Evolutionary conservation across 345 rosid species (phyloP), one percentile per base, ranked within the genome.

Genomic region (Syzygium aqueum): DNA sequence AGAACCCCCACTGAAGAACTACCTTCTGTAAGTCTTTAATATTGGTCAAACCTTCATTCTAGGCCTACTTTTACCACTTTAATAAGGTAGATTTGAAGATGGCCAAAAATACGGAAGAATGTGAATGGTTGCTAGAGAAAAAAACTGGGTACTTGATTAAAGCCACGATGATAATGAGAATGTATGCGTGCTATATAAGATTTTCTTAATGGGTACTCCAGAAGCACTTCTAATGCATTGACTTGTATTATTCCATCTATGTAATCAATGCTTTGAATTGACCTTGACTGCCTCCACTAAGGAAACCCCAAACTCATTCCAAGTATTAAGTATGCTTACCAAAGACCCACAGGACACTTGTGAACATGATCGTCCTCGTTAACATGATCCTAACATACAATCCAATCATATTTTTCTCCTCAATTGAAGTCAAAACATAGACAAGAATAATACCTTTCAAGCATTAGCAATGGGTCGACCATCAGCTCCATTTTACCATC

Each of bases 401-500:
- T 73, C 80, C 80, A 73, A 22, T 37, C 27, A 73, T 37, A 25
- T 73, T 73, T 10, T 33, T 40, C 27, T 73, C 8, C 80, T 37
- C 80, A 73, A 37, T 25, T 73, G 19, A 73, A 73, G 21, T 73
- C 80, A 37, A n/a, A 33, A 5, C 49, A 73, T 11, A 12, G 56
- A 84, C 27, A 19, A 77, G 63, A 80, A 40, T 65, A 5, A 85
- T 92, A 96, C 99, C 99, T 98, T 92, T 98, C 99, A 52, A 98
- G 92, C 84, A 98, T 94, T 86, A 93, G 95, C 89, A 96, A 88
- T 12, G 99, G 99, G 85, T 96, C 99, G 67, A 96, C 97, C 84
- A 94, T 91, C 89, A 98, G 93, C 96, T 98, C 99, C 99, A 97
- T 97, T 90, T 98, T 96, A 85, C 97, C 99, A 92, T 98, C 99